phyloP scores from a whole-genome alignment of 176 grass and related monocot genomes.

The Hordeum marinum region DNA sequence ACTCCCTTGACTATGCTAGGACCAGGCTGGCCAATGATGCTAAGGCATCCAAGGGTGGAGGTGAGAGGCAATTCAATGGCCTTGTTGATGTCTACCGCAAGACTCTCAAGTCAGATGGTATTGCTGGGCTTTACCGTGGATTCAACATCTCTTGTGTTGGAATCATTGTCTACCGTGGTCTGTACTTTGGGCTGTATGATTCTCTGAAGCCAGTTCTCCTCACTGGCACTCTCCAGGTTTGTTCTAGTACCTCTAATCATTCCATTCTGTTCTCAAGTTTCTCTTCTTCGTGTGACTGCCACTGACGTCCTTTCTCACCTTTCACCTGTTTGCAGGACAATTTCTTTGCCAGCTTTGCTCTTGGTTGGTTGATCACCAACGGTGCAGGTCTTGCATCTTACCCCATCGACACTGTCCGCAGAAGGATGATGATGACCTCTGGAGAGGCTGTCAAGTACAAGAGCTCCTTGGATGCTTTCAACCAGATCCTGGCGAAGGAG shows the following conservation, averaged over 20 bases:
- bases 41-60: slow-evolving; percentile 82
- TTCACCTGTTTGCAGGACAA: slow-evolving; percentile 58
- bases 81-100: slow-evolving; percentile 93
- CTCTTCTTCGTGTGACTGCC: too few relatives aligned
- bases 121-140: slow-evolving; percentile 92
- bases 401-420: slow-evolving; percentile 87
- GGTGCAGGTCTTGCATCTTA: slow-evolving; percentile 93
- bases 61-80: slow-evolving; percentile 90
- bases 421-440: slow-evolving; percentile 99
- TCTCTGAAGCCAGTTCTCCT: slow-evolving; percentile 90
- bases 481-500: slow-evolving; percentile 81
- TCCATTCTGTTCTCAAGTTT: not conserved
- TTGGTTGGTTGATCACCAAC: slow-evolving; percentile 89
- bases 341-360: slow-evolving; percentile 82
- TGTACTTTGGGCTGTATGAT: slow-evolving; percentile 95
- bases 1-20: slow-evolving; percentile 89
- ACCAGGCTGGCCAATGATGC: slow-evolving; percentile 85
- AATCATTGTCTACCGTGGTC: slow-evolving; percentile 94
- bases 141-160: slow-evolving; percentile 94
- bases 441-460: slow-evolving; percentile 96
- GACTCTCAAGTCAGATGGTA: slow-evolving; percentile 68
- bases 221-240: slow-evolving; percentile 73
- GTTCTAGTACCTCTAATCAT: not conserved
- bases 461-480: slow-evolving; percentile 74
- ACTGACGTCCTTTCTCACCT: too few relatives aligned